Conservation (phyloP, 306 rosid genomes). For the Gillenia trifoliata region DNA sequence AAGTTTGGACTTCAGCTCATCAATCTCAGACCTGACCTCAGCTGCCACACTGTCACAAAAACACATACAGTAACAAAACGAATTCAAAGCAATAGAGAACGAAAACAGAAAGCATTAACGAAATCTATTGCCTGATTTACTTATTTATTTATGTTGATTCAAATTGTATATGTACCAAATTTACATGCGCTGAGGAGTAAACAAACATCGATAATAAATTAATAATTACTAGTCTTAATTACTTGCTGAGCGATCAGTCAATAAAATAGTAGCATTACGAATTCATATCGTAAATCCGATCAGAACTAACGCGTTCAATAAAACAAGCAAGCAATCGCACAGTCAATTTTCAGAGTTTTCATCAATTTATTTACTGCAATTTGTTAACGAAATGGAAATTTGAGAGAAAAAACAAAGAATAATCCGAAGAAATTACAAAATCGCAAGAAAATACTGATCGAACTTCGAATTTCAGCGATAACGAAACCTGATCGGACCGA, state of each 20-base stretch:
- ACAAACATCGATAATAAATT: too few relatives aligned
- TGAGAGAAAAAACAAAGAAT: neutral
- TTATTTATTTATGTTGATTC: too few relatives aligned
- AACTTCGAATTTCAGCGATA: neutral
- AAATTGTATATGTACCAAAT: too few relatives aligned
- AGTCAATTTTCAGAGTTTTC: neutral
- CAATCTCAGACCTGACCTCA: constrained; percentile 65
- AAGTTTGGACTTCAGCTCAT: constrained; percentile 67
- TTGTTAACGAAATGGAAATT: neutral
- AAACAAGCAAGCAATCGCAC: neutral
- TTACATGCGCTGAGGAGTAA: too few relatives aligned
- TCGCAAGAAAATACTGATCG: neutral
- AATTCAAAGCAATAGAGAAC: neutral
- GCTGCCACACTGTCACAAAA: constrained; percentile 62
- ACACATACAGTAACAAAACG: neutral
- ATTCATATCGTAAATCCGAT: neutral
- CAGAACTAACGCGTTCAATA: neutral
- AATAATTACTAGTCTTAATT: too few relatives aligned
- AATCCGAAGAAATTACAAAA: neutral
- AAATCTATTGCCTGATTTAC: neutral
- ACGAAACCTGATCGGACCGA: neutral
- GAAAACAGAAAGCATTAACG: neutral
- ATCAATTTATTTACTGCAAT: neutral
- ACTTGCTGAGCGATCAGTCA: too few relatives aligned
- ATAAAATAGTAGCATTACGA: too few relatives aligned